A percentile compares a stretch with the other conserved stretches of the same genome.
phyloP scores from a whole-genome alignment of 2,329 filamentous ascomycete species.

The Monascus ruber region DNA sequence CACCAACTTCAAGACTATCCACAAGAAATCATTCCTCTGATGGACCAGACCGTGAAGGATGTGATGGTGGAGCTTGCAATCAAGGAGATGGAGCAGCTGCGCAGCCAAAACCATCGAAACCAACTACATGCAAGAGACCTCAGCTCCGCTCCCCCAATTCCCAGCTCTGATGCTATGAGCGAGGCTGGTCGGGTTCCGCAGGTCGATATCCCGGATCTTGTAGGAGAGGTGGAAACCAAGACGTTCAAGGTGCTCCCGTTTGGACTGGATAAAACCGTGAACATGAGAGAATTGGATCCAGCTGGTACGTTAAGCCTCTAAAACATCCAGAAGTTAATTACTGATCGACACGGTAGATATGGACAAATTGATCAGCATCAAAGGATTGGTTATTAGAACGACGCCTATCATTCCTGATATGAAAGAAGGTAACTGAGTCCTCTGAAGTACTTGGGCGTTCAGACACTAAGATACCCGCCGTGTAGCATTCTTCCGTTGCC shows the following conservation, averaged over 20 bases:
- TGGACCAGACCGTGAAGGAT: conserved; percentile 92
- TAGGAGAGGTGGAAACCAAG: conserved; percentile 65
- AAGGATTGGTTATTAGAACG: conserved; percentile 88
- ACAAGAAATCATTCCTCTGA: conserved; percentile 88
- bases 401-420: conserved; percentile 97
- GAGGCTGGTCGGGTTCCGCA: conserved; percentile 20
- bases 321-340: neutral
- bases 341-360: conserved; percentile 49
- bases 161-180: conserved; percentile 63
- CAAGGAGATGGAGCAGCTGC: conserved; percentile 61
- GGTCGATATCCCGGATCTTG: conserved; percentile 53
- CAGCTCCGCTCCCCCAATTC: conserved; percentile 66
- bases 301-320: conserved; percentile 42
- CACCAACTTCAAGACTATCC: conserved; percentile 91
- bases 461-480: too few relatives aligned
- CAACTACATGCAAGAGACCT: conserved; percentile 39
- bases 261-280: conserved; percentile 74
- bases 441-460: neutral
- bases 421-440: conserved; percentile 57
- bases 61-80: conserved; percentile 82
- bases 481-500: conserved; percentile 84
- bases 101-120: conserved; percentile 42
- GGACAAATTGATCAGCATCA: conserved; percentile 90
- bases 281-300: conserved; percentile 88
- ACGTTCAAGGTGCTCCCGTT: conserved; percentile 83